Base-by-base conservation (phyloP, 805 yeast species). In the Clavispora santaluciae region DNA sequence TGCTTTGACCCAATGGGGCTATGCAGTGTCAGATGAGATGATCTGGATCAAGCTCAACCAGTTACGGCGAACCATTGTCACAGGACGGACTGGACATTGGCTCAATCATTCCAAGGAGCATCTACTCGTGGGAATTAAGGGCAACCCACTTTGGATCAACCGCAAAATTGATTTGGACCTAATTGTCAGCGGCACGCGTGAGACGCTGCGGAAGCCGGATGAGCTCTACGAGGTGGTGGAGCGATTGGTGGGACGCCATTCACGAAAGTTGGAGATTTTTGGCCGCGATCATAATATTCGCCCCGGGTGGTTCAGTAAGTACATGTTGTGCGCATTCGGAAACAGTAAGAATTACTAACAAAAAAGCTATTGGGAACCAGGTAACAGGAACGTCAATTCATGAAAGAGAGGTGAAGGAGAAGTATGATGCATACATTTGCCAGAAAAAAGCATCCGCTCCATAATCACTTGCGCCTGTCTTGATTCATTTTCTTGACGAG, bases 11-110 rank as follows among this genome's bases (percentile, higher is more conserved):
- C 78, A 76, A 43, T 89, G 96, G 96, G 97, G 97, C 1, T 90
- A 90, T 57, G 57, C 63, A 26, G 78, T 83, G 5, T 64, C 77
- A 17, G 91, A 89, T 59, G 97, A 90, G 58, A 61, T 90, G 46
- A 76, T 90, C 7, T 90, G 98, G 98, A 76, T 88, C 44, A 90
- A 90, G 60, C 79, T 93, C 5, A 90, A 90, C 59, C 97, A 91
- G 58, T 64, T 91, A 45, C 78, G 83, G 16, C 69, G 95, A 45
- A 90, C 96, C 0, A 89, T 90, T 33, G 89, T 95, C 44, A 91
- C 98, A 0, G 98, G 98, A 1, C 68, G 97, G 48, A 90, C 98
- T 0, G 98, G 98, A 0, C 98, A 90, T 59, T 90, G 98, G 98
- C 70, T 90, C 39, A 90, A 90, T 57, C 98, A 90, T 61, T 85